phyloP scores from a whole-genome alignment of 2,329 filamentous ascomycete genomes.

The Trichoderma guizhouense region DNA sequence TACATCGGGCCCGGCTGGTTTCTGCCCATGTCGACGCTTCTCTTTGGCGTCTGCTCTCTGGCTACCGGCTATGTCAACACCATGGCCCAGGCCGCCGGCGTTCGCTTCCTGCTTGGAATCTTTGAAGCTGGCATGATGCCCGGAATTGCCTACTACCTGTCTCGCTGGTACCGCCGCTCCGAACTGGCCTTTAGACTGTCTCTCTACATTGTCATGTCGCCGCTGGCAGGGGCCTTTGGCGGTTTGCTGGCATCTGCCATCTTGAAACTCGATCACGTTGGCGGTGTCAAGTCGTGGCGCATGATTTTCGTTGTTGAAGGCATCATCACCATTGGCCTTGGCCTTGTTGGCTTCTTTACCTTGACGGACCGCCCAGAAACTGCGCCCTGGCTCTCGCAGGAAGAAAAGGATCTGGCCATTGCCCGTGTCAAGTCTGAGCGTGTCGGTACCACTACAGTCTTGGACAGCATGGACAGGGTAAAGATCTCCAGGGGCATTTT shows the following conservation, averaged over 20 bases:
- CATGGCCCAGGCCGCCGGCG: slow-evolving; percentile 50
- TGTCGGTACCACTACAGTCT: slow-evolving; percentile 57
- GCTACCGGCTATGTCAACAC: slow-evolving; percentile 63
- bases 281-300: slow-evolving; percentile 55
- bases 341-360: slow-evolving; percentile 59
- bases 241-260: slow-evolving; percentile 65
- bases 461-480: slow-evolving; percentile 58
- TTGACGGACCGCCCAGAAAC: slow-evolving; percentile 67
- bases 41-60: slow-evolving; percentile 62
- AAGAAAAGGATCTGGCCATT: slow-evolving; percentile 64
- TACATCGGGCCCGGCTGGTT: slow-evolving; percentile 70
- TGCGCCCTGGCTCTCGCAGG: slow-evolving; percentile 61
- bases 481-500: slow-evolving; percentile 62
- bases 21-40: slow-evolving; percentile 58
- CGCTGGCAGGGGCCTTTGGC: slow-evolving; percentile 68
- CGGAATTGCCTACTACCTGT: slow-evolving; percentile 71
- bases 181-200: slow-evolving; percentile 66
- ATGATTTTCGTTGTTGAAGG: slow-evolving; percentile 72
- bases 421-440: slow-evolving; percentile 67
- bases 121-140: slow-evolving; percentile 74
- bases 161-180: slow-evolving; percentile 66
- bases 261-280: slow-evolving; percentile 57
- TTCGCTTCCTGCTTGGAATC: slow-evolving; percentile 64
- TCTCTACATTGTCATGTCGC: slow-evolving; percentile 68
- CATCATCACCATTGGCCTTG: slow-evolving; percentile 52